Base-by-base conservation (phyloP, 768 basidiomycete species). In the Hypholoma fasciculare region DNA sequence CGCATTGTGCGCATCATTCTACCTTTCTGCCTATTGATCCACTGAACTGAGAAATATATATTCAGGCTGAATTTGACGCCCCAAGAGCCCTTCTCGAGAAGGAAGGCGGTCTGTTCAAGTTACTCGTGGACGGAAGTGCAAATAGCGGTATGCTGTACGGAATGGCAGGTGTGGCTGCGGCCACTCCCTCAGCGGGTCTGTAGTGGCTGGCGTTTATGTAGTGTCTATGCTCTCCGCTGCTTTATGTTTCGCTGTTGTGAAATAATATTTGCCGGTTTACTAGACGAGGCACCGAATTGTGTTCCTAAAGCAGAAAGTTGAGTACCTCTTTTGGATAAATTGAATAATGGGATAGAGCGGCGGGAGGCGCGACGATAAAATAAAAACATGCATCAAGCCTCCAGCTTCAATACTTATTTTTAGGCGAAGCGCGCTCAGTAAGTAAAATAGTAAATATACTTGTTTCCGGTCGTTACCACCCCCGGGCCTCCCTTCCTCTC, bases 41-140 rank as follows among this genome's bases (percentile, higher is more conserved):
- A 9, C 30, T 9, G 6, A 7, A 34, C 30, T 3, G 30, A 34
- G 30, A 34, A 39, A 16, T 39, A 2, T 34, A 54, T 20, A 23
- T 46, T 17, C 53, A 44, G 42, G 27, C 30, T 47, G 53, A 54
- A 36, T 54, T 54, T 16, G 54, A 54, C 44, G 36, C 54, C 2
- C 54, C 44, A 13, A 47, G 14, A 47, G 36, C 43, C 38, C 54
- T 54, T 37, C 36, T 54, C 3, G 34, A 37, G 23, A 34, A 26
- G 12, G 36, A 54, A 5, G 34, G 27, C 17, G 20, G 54, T 4
- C 14, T 54, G 37, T 54, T 54, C 44, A 54, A 47, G 19, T n/a
- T 43, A 19, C 14, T 54, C 7, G 53, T 54, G 1, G 53, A 54
- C n/a, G 53, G 40, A 16, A 54, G 54, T 17, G 43, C 43, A 16